Conservation (phyloP, 306 rosid genomes). For the Pyrus communis region DNA sequence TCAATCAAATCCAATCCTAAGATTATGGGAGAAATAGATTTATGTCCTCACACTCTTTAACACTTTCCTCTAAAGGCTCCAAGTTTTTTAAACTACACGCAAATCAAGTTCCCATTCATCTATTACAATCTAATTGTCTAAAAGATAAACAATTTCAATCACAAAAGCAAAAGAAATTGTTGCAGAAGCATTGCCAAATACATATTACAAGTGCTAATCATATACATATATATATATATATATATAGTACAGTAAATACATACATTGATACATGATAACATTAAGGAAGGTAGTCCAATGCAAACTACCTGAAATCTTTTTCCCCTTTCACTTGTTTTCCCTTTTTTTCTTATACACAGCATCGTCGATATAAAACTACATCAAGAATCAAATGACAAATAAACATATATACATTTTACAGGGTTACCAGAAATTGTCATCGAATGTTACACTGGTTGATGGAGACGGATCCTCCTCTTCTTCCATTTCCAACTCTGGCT, state of each 20-base stretch:
- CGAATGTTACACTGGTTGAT: slow-evolving; percentile 30
- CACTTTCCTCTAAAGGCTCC: too few relatives aligned
- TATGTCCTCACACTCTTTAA: too few relatives aligned
- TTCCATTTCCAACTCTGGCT: slow-evolving; percentile 75
- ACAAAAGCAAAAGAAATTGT: background rate
- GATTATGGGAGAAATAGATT: too few relatives aligned
- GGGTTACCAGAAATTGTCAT: slow-evolving; percentile 72
- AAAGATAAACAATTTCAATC: background rate
- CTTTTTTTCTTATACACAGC: slow-evolving; percentile 48
- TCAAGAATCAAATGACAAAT: slow-evolving; percentile 56
- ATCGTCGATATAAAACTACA: slow-evolving; percentile 49
- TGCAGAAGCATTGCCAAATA: background rate
- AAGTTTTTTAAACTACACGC: too few relatives aligned
- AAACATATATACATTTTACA: slow-evolving; percentile 55
- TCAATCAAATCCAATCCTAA: too few relatives aligned
- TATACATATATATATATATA: slow-evolving; percentile 7
- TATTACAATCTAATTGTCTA: too few relatives aligned
- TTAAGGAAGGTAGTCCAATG: slow-evolving; percentile 41
- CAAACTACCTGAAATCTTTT: slow-evolving; percentile 32
- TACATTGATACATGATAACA: slow-evolving; percentile 23
- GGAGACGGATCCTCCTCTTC: slow-evolving; percentile 45
- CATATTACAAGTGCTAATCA: slow-evolving; percentile 10
- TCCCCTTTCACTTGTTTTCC: background rate
- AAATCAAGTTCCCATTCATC: too few relatives aligned
- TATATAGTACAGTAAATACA: slow-evolving; percentile 35